Evolutionary conservation across 1,139 yeast genomes (phyloP).

Genomic region (Saccharomyces hybrid): DNA sequence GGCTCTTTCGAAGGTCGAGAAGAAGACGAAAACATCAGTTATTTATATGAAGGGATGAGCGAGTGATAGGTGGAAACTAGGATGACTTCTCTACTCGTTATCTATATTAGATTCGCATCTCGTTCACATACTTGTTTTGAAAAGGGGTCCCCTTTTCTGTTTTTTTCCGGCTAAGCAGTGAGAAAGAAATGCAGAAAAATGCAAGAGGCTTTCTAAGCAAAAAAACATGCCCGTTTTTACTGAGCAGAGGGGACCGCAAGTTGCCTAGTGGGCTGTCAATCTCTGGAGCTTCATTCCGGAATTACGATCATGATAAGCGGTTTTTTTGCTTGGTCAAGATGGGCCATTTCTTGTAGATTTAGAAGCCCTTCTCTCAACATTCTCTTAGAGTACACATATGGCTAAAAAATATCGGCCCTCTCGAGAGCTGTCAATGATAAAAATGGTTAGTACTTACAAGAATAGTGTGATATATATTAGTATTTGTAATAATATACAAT

Average conservation of each 20-base stretch:
- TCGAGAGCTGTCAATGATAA: no score
- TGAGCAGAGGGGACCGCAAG: not conserved
- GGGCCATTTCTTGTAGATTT: no score
- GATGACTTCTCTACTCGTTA: not conserved
- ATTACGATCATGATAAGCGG: no score
- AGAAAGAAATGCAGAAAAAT: not conserved
- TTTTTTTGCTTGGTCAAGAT: no score
- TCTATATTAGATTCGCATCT: not conserved
- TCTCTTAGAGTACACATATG: no score
- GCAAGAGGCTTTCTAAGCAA: not conserved
- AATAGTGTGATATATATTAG: not conserved
- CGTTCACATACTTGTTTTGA: not conserved
- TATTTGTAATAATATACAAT: not conserved
- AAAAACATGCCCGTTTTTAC: not conserved
- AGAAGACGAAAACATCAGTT: constrained; percentile 5
- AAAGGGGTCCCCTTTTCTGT: not conserved
- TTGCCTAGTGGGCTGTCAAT: no score
- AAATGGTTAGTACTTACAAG: not conserved
- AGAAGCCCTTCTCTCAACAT: not conserved
- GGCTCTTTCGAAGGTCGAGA: constrained; percentile 18
- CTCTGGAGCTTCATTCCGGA: no score
- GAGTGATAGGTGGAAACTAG: not conserved
- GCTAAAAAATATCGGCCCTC: not conserved
- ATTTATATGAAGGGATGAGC: not conserved
- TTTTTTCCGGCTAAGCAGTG: not conserved